Base-by-base conservation (phyloP, 2,329 filamentous ascomycete species). In the Diaporthe citriasiana region DNA sequence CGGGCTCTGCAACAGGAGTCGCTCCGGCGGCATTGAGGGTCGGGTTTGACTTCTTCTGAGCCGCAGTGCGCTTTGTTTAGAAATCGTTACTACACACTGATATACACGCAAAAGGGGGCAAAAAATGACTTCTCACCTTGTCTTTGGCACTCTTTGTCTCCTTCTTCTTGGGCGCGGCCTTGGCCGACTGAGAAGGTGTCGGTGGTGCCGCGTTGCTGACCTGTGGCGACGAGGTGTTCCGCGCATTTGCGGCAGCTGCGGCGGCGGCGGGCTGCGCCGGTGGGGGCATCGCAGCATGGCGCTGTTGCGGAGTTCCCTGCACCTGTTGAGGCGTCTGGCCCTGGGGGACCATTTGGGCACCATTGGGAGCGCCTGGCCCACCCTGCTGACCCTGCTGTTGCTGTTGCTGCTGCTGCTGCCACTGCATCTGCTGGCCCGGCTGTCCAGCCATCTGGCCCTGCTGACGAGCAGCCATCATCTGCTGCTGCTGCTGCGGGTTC, bases 91-190 rank as follows among this genome's bases (percentile, higher is more conserved):
- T 53, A 75, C 19, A 76, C 71, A 74, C 27, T 45, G 50, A 59
- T 45, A 65, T 53, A 60, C 60, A 74, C 55, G 66, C 59, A 73
- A 57, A 72, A 68, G 57, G 75, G 70, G 73, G 56, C 68, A 74
- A 71, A 74, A 71, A 72, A 55, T 35, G 55, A 53, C 40, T 38
- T 79, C 85, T 85, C 89, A 94, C 93, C 91, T 94, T 94, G 73
- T 84, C 86, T 82, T 92, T 93, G 7, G 89, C 86, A 75, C 86
- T 88, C 83, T 92, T 93, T 7, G 84, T 85, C 42, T 91, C 90
- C 86, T 94, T 94, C 89, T 96, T 96, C 83, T 94, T 95, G 1
- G 93, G 93, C 45, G 90, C 91, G 5, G 92, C 83, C 85, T 96
- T 96, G 80, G 91, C 92, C 1, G 86, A 82, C 80, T 94, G 93